Evolutionary conservation across 139 green algal species (phyloP), one percentile per base, ranked within the genome.

Genomic region (Coccomyxa sp.): DNA sequence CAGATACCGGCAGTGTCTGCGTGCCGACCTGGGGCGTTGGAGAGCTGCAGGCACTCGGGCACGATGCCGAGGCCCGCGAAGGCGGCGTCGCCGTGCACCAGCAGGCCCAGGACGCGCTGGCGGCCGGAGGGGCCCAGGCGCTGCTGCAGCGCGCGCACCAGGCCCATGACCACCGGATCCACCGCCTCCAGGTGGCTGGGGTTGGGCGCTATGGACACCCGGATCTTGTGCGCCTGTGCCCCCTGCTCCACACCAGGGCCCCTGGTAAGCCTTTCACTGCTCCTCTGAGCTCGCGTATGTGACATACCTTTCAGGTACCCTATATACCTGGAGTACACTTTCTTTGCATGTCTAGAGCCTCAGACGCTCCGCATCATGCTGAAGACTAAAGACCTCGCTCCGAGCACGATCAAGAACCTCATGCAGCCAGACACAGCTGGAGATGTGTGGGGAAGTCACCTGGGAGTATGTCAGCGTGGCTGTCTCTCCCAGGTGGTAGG

Each of bases 171-270:
- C 29, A 97, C 92, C 0, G 92, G 86, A 41, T 82, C 81, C 18
- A 97, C 87, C 34, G 84, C 84, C 79, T 96, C 92, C 71, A 96
- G 81, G 64, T 96, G 91, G 81, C 81, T 90, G 22, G 92, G 92
- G 77, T 96, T 96, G 31, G 90, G 86, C n/a, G 88, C 88, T 40
- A 94, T 81, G 39, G 54, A 86, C 29, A 94, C n/a, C 27, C 33
- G 31, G n/a, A 70, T 44, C 41, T 39, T 12, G 31, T 12, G 33
- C 36, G 0, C 27, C 54, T 22, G 27, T 37, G 10, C 35, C 75
- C 75, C 70, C 55, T 64, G 31, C 7, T 36, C 64, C 33, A 3
- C 64, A 64, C 50, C 22, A 22, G 5, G 50, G 50, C 22, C 5
- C 22, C 18, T 5, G 50, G 22, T 64, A 2, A 31, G 50, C 2